Conservation (phyloP, 2,329 filamentous ascomycete genomes). For the Dothideomycetidae sp. region DNA sequence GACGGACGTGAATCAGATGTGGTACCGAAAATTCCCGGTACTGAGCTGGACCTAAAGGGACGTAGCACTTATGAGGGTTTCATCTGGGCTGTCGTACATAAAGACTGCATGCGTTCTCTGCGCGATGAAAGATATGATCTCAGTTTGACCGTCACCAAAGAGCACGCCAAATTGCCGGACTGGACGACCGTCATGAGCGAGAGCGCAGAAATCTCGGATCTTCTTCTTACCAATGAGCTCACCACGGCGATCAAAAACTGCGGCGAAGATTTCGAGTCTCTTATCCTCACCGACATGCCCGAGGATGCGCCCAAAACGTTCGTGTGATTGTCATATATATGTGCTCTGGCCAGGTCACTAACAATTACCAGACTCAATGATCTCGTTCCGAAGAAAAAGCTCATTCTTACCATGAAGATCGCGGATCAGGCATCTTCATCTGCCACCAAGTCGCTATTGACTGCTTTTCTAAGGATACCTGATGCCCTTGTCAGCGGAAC, state of each 20-base stretch:
- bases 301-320: conserved; percentile 74
- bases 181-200: conserved; percentile 96
- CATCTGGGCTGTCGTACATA: conserved; percentile 91
- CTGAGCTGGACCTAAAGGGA: conserved; percentile 38
- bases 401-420: conserved; percentile 61
- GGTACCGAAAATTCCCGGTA: conserved; percentile 48
- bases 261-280: conserved; percentile 68
- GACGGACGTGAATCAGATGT: conserved; percentile 78
- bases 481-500: conserved; percentile 63
- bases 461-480: conserved; percentile 68
- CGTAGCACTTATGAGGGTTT: conserved; percentile 66
- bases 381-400: conserved; percentile 68
- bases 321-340: conserved; percentile 22
- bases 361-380: conserved; percentile 57
- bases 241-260: conserved; percentile 63
- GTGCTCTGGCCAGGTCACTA: background rate
- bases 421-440: conserved; percentile 41
- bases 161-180: conserved; percentile 71
- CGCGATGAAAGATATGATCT: conserved; percentile 90
- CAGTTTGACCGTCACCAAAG: conserved; percentile 84
- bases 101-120: conserved; percentile 78
- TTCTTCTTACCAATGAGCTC: conserved; percentile 75
- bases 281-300: conserved; percentile 84
- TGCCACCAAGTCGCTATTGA: conserved; percentile 60
- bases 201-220: conserved; percentile 84